Conservation (phyloP, 352 stramenopile genomes). For the Phytophthora nicotianae region DNA sequence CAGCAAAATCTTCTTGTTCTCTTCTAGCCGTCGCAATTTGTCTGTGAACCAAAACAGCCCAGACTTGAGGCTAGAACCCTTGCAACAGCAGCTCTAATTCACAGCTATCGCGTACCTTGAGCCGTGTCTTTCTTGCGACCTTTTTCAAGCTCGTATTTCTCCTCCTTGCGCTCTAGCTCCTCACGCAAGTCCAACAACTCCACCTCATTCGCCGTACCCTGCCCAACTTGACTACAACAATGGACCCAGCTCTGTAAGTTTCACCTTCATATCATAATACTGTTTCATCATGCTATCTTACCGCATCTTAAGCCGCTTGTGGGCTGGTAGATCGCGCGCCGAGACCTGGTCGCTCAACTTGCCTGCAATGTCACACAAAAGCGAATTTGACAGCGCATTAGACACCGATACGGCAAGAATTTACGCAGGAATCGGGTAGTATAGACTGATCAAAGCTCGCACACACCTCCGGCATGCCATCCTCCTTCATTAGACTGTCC, state of each 20-base stretch:
- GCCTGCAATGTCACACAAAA: constrained; percentile 45
- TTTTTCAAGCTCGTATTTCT: constrained; percentile 78
- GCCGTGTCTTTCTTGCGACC: constrained; percentile 79
- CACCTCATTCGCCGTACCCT: constrained; percentile 81
- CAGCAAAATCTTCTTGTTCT: constrained; percentile 85
- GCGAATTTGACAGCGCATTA: constrained; percentile 3
- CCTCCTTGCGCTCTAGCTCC: constrained; percentile 78
- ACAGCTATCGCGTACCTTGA: constrained; percentile 43
- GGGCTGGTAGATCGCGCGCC: constrained; percentile 77
- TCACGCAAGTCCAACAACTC: constrained; percentile 72
- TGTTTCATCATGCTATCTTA: constrained; percentile 21
- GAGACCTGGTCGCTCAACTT: constrained; percentile 83
- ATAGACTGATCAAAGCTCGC: background rate
- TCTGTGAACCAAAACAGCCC: constrained; percentile 32
- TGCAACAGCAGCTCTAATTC: background rate
- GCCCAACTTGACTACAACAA: constrained; percentile 68
- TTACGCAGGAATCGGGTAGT: background rate
- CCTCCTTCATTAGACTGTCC: constrained; percentile 87
- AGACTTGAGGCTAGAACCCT: background rate
- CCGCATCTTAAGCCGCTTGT: constrained; percentile 86
- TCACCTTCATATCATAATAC: background rate
- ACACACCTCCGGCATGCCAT: constrained; percentile 78
- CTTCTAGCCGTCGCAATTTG: constrained; percentile 70
- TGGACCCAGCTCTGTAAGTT: background rate
- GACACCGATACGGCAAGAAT: background rate